phyloP scores from a whole-genome alignment of 2,329 filamentous ascomycete genomes.

The Fusarium avenaceum region DNA sequence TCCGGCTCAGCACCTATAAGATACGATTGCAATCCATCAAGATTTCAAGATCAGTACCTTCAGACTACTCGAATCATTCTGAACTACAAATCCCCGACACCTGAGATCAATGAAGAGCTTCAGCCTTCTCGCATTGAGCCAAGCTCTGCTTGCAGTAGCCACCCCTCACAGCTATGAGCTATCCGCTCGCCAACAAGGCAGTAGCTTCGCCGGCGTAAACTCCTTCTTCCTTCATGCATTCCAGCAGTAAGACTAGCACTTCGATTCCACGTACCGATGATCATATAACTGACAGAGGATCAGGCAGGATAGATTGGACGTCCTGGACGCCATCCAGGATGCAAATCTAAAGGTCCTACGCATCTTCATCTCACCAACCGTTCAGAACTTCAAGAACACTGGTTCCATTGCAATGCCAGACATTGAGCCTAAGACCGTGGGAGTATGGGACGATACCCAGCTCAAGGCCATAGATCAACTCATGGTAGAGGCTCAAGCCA shows the following conservation, averaged over 20 bases:
- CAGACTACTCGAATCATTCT: too few relatives aligned
- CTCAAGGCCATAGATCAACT: slow-evolving; percentile 1
- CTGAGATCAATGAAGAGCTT: neutral
- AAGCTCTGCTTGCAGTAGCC: neutral
- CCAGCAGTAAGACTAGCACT: neutral
- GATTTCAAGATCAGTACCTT: neutral
- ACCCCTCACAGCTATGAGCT: neutral
- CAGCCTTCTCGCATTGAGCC: neutral
- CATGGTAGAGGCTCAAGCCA: neutral
- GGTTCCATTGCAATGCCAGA: neutral
- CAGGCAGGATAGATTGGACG: neutral
- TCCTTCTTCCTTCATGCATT: neutral
- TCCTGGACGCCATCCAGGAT: neutral
- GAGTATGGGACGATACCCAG: neutral
- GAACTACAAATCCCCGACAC: neutral
- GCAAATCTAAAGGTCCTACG: neutral
- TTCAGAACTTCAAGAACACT: neutral
- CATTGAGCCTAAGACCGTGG: neutral
- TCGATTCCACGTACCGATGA: neutral
- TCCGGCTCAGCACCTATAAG: neutral
- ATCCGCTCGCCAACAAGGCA: neutral
- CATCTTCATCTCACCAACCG: neutral
- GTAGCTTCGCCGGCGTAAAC: neutral
- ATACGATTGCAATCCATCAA: neutral
- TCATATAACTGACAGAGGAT: neutral